These are phyloP conservation scores for Mycena galericulata DNA, from an alignment of 768 basidiomycete genomes.

Conservation along the genomic window DNA sequence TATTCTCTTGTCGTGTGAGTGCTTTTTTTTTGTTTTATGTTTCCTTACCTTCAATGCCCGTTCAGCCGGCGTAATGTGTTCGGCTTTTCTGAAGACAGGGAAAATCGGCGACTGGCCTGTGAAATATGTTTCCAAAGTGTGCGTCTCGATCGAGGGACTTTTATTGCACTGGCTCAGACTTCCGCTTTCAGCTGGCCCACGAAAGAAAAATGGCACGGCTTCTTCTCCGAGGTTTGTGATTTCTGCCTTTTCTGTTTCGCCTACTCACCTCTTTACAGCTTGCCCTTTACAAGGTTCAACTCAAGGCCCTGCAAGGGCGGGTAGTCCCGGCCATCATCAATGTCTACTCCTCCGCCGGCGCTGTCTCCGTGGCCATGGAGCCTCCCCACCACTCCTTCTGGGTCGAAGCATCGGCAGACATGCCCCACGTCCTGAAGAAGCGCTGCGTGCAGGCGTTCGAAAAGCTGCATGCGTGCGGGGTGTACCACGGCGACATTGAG, in stretches of 20 bases:
- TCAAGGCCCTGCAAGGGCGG: constrained; percentile 63
- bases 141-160: constrained; percentile 24
- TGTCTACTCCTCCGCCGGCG: constrained; percentile 53
- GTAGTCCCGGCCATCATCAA: constrained; percentile 67
- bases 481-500: constrained; percentile 61
- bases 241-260: neutral
- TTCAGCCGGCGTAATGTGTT: constrained; percentile 50
- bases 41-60: neutral
- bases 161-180: neutral
- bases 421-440: constrained; percentile 67
- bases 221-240: constrained; percentile 69
- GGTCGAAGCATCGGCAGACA: constrained; percentile 68
- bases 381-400: constrained; percentile 70
- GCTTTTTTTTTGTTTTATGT: neutral
- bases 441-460: constrained; percentile 62
- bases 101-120: constrained; percentile 41
- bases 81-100: constrained; percentile 51
- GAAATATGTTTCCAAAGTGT: constrained; percentile 53
- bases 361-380: constrained; percentile 61
- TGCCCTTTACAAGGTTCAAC: constrained; percentile 62
- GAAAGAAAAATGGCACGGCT: constrained; percentile 50
- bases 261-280: constrained; percentile 50
- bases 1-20: constrained; percentile 34
- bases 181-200: constrained; percentile 32
- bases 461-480: constrained; percentile 59